Conservation (phyloP, 352 stramenopile genomes). For the Phytophthora ramorum region DNA sequence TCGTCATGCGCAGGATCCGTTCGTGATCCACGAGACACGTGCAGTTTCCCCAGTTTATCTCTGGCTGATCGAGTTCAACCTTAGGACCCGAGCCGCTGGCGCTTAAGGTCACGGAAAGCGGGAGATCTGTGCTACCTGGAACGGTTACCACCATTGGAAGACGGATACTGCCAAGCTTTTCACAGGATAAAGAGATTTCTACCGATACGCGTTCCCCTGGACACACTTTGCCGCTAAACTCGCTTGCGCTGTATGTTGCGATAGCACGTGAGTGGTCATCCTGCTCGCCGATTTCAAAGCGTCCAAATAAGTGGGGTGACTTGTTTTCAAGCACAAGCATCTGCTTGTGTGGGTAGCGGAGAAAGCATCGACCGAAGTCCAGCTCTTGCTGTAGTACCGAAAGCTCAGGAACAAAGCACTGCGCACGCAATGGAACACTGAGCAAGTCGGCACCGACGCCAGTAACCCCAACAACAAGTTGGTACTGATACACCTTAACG, state of each 20-base stretch:
- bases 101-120: constrained; percentile 88
- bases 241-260: constrained; percentile 76
- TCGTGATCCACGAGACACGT: constrained; percentile 89
- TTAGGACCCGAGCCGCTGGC: constrained; percentile 87
- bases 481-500: constrained; percentile 93
- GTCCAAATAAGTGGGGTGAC: constrained; percentile 72
- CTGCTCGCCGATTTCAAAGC: constrained; percentile 92
- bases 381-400: constrained; percentile 70
- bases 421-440: constrained; percentile 88
- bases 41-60: constrained; percentile 92
- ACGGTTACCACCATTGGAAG: constrained; percentile 90
- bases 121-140: constrained; percentile 87
- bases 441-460: constrained; percentile 91
- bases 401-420: constrained; percentile 90
- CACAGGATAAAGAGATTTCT: constrained; percentile 85
- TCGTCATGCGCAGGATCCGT: constrained; percentile 82
- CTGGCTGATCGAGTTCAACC: constrained; percentile 79
- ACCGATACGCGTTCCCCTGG: constrained; percentile 69
- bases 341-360: constrained; percentile 92
- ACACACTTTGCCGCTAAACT: constrained; percentile 66
- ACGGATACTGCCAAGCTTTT: constrained; percentile 92
- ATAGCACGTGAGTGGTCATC: constrained; percentile 89
- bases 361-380: constrained; percentile 91
- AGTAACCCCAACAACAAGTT: constrained; percentile 91
- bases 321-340: constrained; percentile 91